Evolutionary conservation across 495 filamentous ascomycete species (phyloP).

Genomic region (Penicillium canescens): DNA sequence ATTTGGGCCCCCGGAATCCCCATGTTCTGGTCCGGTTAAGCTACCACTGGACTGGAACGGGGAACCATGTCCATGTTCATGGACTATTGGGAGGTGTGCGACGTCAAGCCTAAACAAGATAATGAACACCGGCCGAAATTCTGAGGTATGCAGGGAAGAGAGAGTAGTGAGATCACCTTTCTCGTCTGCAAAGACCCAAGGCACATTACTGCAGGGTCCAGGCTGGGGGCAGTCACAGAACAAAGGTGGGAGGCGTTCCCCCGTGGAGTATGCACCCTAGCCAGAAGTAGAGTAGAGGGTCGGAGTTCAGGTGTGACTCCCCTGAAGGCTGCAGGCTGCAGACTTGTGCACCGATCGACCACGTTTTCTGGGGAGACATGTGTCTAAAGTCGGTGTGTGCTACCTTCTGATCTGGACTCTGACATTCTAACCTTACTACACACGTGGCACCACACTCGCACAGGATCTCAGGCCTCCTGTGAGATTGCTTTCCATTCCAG

Average conservation of each 20-base stretch:
- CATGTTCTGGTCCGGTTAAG: slow-evolving; percentile 1
- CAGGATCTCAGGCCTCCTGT: neutral
- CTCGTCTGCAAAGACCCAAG: neutral
- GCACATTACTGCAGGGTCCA: slow-evolving; percentile 12
- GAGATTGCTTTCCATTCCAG: no score
- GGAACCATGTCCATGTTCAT: neutral
- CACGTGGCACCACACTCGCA: slow-evolving; percentile 27
- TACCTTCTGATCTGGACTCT: slow-evolving; percentile 4
- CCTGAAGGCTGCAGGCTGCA: slow-evolving; percentile 5
- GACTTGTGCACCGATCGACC: slow-evolving; percentile 10
- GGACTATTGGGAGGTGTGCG: slow-evolving; percentile 1
- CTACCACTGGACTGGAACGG: slow-evolving; percentile 19
- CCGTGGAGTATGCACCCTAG: slow-evolving; percentile 1
- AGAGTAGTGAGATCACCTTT: neutral
- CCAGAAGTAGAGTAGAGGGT: neutral
- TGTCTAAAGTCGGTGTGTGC: slow-evolving; percentile 26
- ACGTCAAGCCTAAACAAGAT: slow-evolving; percentile 13
- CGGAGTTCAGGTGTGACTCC: neutral
- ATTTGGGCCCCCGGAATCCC: slow-evolving; percentile 4
- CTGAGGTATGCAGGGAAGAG: slow-evolving; percentile 2
- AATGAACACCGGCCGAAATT: neutral
- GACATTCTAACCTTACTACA: slow-evolving; percentile 2
- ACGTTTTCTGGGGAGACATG: slow-evolving; percentile 24
- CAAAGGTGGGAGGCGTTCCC: neutral
- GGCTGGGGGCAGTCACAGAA: neutral